phyloP scores from a whole-genome alignment of 768 basidiomycete genomes.

The Phylloporus sp. region DNA sequence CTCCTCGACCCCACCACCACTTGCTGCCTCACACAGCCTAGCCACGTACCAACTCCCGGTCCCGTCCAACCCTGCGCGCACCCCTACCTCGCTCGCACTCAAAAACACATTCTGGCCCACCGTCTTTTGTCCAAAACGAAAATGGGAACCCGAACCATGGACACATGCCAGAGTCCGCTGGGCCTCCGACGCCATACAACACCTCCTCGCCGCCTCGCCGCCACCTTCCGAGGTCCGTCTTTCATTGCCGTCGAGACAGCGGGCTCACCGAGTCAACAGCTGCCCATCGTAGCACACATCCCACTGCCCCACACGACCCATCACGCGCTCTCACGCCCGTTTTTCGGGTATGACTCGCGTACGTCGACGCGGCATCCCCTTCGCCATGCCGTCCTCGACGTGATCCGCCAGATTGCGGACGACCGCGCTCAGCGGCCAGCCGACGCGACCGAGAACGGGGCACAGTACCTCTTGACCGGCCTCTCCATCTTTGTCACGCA shows the following conservation, averaged over 20 bases:
- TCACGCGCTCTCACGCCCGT: slow-evolving; percentile 27
- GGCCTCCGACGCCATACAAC: slow-evolving; percentile 67
- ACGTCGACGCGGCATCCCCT: slow-evolving; percentile 68
- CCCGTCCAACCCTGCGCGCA: slow-evolving; percentile 66
- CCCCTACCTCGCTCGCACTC: slow-evolving; percentile 54
- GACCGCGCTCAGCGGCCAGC: slow-evolving; percentile 34
- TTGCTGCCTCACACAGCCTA: slow-evolving; percentile 49
- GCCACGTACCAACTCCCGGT: slow-evolving; percentile 57
- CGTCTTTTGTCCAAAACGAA: slow-evolving; percentile 63
- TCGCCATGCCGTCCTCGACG: slow-evolving; percentile 79
- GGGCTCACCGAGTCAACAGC: too few species aligned
- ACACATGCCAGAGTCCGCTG: slow-evolving; percentile 62
- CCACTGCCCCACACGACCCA: slow-evolving; percentile 45
- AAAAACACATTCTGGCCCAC: slow-evolving; percentile 89
- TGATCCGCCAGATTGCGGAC: slow-evolving; percentile 64
- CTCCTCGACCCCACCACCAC: slow-evolving; percentile 38
- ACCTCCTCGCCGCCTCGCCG: slow-evolving; percentile 41
- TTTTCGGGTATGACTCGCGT: slow-evolving; percentile 71
- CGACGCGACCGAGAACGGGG: slow-evolving; percentile 48
- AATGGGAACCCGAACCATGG: slow-evolving; percentile 67
- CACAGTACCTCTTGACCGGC: slow-evolving; percentile 85
- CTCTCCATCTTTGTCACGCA: slow-evolving; percentile 86
- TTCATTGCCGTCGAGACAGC: too few species aligned
- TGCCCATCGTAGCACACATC: slow-evolving; percentile 74
- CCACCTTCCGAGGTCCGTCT: slow-evolving; percentile 54